These are phyloP conservation scores for Prunus campanulata DNA, from an alignment of 306 rosid genomes.

Conservation along the genomic window DNA sequence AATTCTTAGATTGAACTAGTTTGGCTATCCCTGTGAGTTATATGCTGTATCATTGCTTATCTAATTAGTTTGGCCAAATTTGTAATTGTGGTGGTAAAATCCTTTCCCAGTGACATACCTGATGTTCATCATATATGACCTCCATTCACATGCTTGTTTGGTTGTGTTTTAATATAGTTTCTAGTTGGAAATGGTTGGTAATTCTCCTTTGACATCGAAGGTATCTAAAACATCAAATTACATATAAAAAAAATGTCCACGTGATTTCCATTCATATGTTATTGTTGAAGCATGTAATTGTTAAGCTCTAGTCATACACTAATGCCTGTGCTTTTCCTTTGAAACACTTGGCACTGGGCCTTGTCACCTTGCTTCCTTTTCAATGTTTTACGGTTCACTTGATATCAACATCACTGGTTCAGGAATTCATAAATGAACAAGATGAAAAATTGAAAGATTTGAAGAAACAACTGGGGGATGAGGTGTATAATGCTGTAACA, in stretches of 20 bases:
- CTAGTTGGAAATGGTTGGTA: not conserved
- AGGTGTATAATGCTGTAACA: conserved; percentile 40
- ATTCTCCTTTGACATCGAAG: not conserved
- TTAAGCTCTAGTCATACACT: not conserved
- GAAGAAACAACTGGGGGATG: conserved; percentile 42
- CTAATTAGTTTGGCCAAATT: not conserved
- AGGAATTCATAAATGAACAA: conserved; percentile 48
- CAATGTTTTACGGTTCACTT: not conserved
- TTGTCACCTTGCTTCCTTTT: conserved; percentile 15
- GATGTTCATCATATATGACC: not conserved
- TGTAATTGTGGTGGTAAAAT: not conserved
- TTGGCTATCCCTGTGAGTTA: not conserved
- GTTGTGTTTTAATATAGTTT: not conserved
- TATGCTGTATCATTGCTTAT: not conserved
- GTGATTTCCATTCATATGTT: not conserved
- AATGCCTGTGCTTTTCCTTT: conserved; percentile 17
- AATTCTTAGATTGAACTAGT: not conserved
- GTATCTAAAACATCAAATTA: too few species aligned
- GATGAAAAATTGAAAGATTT: conserved; percentile 44
- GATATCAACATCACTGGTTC: conserved; percentile 25
- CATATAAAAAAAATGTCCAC: not conserved
- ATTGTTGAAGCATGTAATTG: not conserved
- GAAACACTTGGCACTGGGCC: not conserved
- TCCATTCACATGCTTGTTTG: conserved; percentile 1
- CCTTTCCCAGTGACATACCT: not conserved